Conservation (phyloP, 108 stramenopile genomes). For the Nannochloropsis salina region DNA sequence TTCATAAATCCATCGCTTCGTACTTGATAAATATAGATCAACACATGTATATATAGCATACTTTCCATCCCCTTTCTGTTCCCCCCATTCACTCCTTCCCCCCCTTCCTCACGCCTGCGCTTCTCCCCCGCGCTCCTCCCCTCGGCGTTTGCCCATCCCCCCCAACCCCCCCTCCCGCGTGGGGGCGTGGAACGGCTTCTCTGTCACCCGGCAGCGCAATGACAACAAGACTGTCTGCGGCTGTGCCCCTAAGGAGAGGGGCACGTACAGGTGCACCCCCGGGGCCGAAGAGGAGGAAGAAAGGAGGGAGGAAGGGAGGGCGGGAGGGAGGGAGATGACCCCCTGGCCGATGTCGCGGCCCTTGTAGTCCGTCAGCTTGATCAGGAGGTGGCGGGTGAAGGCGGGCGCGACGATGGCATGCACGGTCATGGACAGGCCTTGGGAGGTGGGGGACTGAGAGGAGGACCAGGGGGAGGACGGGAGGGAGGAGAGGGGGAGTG, state of each 20-base stretch:
- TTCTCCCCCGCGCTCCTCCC: background rate
- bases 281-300: background rate
- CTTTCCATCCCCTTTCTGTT: background rate
- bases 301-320: slow-evolving; percentile 13
- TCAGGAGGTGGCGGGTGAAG: background rate
- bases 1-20: no score
- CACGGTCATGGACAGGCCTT: background rate
- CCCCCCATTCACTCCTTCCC: background rate
- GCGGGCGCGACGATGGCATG: background rate
- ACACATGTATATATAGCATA: background rate
- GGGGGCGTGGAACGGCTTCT: background rate
- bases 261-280: background rate
- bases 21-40: no score
- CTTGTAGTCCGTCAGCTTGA: background rate
- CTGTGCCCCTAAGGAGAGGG: background rate
- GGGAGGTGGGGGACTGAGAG: background rate
- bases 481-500: background rate
- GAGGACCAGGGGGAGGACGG: no score
- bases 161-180: background rate
- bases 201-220: background rate
- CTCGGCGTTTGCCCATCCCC: background rate
- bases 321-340: background rate
- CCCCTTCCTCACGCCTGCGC: background rate
- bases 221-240: background rate
- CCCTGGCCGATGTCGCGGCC: slow-evolving; percentile 12